A percentile compares a stretch with the other conserved stretches of the same genome.
Evolutionary conservation across 2,329 filamentous ascomycete species (phyloP).

Genomic region (Pseudocercospora cruenta): DNA sequence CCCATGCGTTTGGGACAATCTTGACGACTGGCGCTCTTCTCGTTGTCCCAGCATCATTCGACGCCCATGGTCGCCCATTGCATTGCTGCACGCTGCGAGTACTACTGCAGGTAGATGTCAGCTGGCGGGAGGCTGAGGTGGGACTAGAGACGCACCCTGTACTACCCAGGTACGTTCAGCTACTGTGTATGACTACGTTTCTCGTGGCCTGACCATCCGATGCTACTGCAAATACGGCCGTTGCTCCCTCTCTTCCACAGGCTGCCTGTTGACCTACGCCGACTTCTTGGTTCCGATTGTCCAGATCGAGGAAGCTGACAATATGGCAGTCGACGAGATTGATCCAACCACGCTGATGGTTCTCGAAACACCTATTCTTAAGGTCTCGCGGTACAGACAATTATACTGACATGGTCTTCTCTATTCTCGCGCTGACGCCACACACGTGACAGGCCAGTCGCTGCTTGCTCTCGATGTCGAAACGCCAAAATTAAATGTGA

Average conservation of each 20-base stretch:
- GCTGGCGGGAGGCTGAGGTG: conserved; percentile 16
- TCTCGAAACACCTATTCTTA: conserved; percentile 62
- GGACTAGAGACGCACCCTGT: conserved; percentile 17
- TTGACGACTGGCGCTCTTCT: neutral
- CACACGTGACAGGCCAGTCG: conserved; percentile 24
- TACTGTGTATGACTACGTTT: conserved; percentile 6
- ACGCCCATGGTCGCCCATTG: neutral
- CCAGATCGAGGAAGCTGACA: conserved; percentile 17
- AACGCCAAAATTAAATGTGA: conserved; percentile 97
- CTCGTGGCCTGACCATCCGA: neutral
- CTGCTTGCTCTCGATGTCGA: conserved; percentile 78
- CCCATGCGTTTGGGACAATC: neutral
- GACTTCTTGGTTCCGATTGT: neutral
- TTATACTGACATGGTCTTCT: neutral
- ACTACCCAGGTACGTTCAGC: conserved; percentile 18
- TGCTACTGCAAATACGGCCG: neutral
- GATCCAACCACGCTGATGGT: conserved; percentile 44
- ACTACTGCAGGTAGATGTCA: conserved; percentile 15
- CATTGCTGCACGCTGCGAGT: neutral
- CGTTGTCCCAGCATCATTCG: neutral
- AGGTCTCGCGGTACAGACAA: conserved; percentile 72
- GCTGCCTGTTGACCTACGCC: neutral
- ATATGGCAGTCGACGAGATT: conserved; percentile 32
- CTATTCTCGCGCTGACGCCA: conserved; percentile 14
- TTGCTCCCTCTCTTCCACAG: neutral